phyloP scores from a whole-genome alignment of 768 basidiomycete species.

The Phylloporus sp. region DNA sequence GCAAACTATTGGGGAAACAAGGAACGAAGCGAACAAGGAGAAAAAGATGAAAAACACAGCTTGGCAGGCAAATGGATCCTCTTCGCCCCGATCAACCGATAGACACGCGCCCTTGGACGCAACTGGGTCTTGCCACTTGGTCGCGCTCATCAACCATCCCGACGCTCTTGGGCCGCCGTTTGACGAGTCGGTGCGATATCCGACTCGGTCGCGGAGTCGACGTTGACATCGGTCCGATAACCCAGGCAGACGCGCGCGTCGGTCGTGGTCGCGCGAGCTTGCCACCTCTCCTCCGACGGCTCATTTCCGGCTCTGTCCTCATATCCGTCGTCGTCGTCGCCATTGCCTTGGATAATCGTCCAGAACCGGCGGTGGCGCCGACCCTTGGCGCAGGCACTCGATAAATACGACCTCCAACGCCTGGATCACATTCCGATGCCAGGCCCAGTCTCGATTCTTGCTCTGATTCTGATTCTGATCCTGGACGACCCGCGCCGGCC shows the following conservation, averaged over 20 bases:
- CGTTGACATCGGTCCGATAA: background rate
- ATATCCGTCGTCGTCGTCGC: background rate
- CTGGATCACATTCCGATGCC: background rate
- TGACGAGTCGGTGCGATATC: constrained; percentile 4
- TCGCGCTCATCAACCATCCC: constrained; percentile 1
- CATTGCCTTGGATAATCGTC: background rate
- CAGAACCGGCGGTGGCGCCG: constrained; percentile 15
- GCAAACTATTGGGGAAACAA: background rate
- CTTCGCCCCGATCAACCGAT: constrained; percentile 4
- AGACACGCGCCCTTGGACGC: background rate
- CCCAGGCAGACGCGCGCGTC: background rate
- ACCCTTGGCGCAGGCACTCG: constrained; percentile 7
- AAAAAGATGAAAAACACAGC: constrained; percentile 5
- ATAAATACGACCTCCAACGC: background rate
- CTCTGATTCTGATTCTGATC: background rate
- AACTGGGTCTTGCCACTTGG: background rate
- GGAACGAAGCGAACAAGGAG: background rate
- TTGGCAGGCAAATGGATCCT: background rate
- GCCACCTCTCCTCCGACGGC: background rate
- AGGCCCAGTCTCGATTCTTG: background rate
- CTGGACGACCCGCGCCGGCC: background rate
- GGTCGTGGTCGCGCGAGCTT: background rate
- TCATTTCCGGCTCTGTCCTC: background rate
- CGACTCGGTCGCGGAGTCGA: constrained; percentile 2
- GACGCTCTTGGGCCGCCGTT: constrained; percentile 7